Base-by-base conservation (phyloP, 2,329 filamentous ascomycete genomes). In the Colletotrichum tanaceti region DNA sequence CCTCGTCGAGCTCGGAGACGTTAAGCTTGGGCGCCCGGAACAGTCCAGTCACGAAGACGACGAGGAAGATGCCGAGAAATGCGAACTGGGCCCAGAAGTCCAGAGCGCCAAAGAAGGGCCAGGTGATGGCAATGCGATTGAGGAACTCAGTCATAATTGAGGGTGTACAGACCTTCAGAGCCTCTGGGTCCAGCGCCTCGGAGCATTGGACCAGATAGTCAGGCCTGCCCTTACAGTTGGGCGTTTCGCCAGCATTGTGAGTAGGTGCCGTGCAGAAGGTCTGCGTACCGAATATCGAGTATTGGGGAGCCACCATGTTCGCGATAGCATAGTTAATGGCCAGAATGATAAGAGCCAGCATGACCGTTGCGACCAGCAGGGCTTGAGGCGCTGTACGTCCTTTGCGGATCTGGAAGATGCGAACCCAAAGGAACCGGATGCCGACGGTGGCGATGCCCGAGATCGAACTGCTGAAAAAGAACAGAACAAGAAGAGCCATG, bases 21-120 rank as follows among this genome's bases (percentile, higher is more conserved):
- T 95, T 89, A 43, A 97, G 79, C 75, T 87, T 90, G 0, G 95
- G 94, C 1, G 93, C 90, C 49, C 91, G 89, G 85, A 98, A 91
- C 0, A 98, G 81, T 3, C 92, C 89, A 0, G 92, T 91, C 24
- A 93, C 68, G 73, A 97, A 92, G 14, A 97, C 90, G 63, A 97
- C 81, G 11, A 97, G 79, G 79, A 97, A 98, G 22, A 98, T 85
- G 41, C 80, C 91, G 50, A 99, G 81, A 81, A 99, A 98, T 14
- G 87, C 92, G 76, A 98, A 98, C 75, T 99, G 96, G 0, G 94
- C 93, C 94, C 94, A 99, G 79, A 98, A 99, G 73, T 93, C 88
- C n/a, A 98, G 83, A 13, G 91, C 89, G 13, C 96, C 96, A 75
- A 99, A 97, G 77, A 98, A 93, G 6, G 96, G 94, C 86, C 96